These are phyloP conservation scores for Lathyrus aphaca DNA, from an alignment of 306 rosid species.

Conservation along the genomic window DNA sequence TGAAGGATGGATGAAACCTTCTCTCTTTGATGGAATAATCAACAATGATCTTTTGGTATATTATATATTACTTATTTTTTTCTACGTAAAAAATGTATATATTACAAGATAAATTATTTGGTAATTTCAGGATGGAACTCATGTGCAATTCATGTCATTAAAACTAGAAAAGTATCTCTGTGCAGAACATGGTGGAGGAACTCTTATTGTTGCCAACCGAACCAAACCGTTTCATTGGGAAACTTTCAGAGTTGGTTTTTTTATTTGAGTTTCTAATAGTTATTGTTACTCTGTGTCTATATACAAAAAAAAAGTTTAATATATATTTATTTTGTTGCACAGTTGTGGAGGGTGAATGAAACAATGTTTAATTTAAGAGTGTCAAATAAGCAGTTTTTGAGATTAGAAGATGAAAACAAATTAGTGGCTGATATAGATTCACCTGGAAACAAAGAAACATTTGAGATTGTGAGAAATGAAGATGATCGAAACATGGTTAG, in stretches of 20 bases:
- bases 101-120: background rate
- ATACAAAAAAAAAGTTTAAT: background rate
- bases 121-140: constrained; percentile 67
- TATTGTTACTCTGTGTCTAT: background rate
- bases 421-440: constrained; percentile 45
- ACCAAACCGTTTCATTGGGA: constrained; percentile 55
- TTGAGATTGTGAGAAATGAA: constrained; percentile 56
- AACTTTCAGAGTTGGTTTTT: constrained; percentile 58
- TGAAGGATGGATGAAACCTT: constrained; percentile 79
- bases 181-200: constrained; percentile 64
- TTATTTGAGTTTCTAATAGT: background rate
- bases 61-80: background rate
- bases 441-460: constrained; percentile 50
- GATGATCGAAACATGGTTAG: constrained; percentile 49
- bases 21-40: constrained; percentile 57
- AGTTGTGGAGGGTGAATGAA: constrained; percentile 71
- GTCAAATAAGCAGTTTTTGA: constrained; percentile 54
- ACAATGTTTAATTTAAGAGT: constrained; percentile 61
- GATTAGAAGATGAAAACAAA: constrained; percentile 42
- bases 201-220: constrained; percentile 56
- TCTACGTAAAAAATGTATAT: background rate
- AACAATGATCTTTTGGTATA: constrained; percentile 69
- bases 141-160: constrained; percentile 58
- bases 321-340: constrained; percentile 1
- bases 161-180: constrained; percentile 55